A percentile compares a stretch with the other conserved stretches of the same genome.
Conservation (phyloP, 352 stramenopile species). For the Detonula confervacea region DNA sequence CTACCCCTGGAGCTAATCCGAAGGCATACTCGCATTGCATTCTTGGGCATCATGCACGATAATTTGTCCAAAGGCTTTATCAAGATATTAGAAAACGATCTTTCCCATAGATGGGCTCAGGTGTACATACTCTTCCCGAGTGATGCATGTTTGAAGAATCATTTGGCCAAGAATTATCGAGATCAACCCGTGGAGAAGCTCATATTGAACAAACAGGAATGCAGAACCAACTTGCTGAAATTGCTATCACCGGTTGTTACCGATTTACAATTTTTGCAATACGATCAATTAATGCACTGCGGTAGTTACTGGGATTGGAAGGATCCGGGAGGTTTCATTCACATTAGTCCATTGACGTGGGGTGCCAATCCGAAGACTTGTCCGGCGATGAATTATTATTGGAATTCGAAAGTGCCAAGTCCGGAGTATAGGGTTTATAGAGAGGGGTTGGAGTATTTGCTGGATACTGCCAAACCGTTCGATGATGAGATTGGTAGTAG, state of each 20-base stretch:
- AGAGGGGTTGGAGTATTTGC: constrained; percentile 41
- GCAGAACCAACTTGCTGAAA: not conserved
- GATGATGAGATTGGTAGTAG: not conserved
- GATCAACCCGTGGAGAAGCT: constrained; percentile 19
- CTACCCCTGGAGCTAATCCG: constrained; percentile 40
- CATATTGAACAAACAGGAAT: constrained; percentile 23
- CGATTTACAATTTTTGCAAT: constrained; percentile 37
- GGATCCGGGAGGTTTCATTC: constrained; percentile 47
- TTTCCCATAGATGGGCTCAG: constrained; percentile 28
- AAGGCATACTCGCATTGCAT: constrained; percentile 38
- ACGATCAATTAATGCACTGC: constrained; percentile 44
- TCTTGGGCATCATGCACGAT: constrained; percentile 49
- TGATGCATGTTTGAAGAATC: constrained; percentile 28
- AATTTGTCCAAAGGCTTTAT: constrained; percentile 33
- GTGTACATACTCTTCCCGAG: constrained; percentile 45
- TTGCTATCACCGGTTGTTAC: constrained; percentile 10
- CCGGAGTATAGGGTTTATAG: constrained; percentile 41
- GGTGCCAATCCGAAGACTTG: constrained; percentile 39
- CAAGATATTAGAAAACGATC: constrained; percentile 20
- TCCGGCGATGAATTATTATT: constrained; percentile 53
- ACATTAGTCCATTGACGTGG: constrained; percentile 47
- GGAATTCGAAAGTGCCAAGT: constrained; percentile 30
- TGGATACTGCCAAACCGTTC: constrained; percentile 31
- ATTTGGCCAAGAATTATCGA: constrained; percentile 19
- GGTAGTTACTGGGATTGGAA: constrained; percentile 51